These are phyloP conservation scores for Thermothielavioides terrestris DNA, from an alignment of 495 filamentous ascomycete genomes.

Conservation along the genomic window DNA sequence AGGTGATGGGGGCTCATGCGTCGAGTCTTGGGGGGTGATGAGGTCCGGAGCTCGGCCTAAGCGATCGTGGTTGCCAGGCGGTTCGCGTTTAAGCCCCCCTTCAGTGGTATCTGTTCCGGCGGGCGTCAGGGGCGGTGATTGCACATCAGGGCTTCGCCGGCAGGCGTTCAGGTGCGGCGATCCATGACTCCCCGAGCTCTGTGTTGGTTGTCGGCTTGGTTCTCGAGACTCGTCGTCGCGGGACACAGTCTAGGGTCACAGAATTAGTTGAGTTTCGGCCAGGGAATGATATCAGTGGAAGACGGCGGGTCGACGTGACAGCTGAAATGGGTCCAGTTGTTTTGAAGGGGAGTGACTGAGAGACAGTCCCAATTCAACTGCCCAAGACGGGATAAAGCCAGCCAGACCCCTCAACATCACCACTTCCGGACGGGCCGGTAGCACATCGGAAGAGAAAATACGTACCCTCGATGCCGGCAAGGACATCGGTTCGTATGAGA, in stretches of 20 bases:
- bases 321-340: not conserved
- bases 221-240: slow-evolving; percentile 34
- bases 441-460: slow-evolving; percentile 10
- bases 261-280: not conserved
- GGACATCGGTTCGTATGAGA: slow-evolving; percentile 78
- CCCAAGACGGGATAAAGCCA: not conserved
- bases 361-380: not conserved
- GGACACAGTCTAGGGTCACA: slow-evolving; percentile 32
- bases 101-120: slow-evolving; percentile 51
- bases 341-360: not conserved
- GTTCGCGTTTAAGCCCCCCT: slow-evolving; percentile 20
- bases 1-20: slow-evolving; percentile 31
- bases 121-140: slow-evolving; percentile 86
- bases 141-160: slow-evolving; percentile 50
- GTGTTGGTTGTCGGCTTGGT: slow-evolving; percentile 28
- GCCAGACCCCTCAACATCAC: slow-evolving; percentile 1
- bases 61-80: slow-evolving; percentile 22
- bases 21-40: slow-evolving; percentile 51
- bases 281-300: not conserved
- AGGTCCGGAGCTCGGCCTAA: slow-evolving; percentile 43
- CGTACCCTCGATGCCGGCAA: slow-evolving; percentile 78
- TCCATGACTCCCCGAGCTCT: slow-evolving; percentile 30
- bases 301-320: not conserved
- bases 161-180: slow-evolving; percentile 38
- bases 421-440: not conserved